Conservation (phyloP, 306 rosid species). For the Acacia melanoxylon region DNA sequence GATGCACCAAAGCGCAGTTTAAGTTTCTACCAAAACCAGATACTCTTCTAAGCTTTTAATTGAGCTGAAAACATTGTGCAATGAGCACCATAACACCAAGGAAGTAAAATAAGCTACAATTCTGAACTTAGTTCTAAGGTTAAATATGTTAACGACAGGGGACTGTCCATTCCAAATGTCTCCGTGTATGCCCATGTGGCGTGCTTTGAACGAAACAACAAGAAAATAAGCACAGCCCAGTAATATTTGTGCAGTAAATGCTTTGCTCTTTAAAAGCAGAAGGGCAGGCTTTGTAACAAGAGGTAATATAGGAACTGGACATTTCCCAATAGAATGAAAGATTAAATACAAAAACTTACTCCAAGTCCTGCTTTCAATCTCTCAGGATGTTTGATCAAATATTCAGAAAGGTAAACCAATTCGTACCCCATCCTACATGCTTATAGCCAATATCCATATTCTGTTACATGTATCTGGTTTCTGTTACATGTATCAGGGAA, state of each 20-base stretch:
- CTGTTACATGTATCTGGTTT: neutral
- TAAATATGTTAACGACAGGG: conserved; percentile 6
- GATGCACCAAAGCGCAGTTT: conserved; percentile 1
- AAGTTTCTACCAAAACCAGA: conserved; percentile 3
- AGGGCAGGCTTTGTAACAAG: neutral
- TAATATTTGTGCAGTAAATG: neutral
- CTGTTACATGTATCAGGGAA: conserved; percentile 19
- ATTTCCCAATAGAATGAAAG: conserved; percentile 9
- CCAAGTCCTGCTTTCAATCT: conserved; percentile 4
- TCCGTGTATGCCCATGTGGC: neutral
- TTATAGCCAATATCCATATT: neutral
- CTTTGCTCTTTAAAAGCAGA: conserved; percentile 10
- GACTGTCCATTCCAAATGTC: conserved; percentile 10
- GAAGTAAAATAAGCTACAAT: neutral
- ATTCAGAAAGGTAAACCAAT: conserved; percentile 13
- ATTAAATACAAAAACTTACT: neutral
- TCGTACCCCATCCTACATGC: neutral
- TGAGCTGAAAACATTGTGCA: neutral
- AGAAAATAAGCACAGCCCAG: neutral
- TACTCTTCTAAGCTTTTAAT: conserved; percentile 1
- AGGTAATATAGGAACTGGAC: neutral
- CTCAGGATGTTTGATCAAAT: conserved; percentile 19
- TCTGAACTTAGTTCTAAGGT: neutral
- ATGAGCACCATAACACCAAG: neutral
- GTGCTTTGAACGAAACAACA: neutral